Percentiles rank a stretch among this genome's conserved stretches.
phyloP scores from a whole-genome alignment of 176 grass and related monocot species.

The bread wheat (Triticum aestivum) region DNA sequence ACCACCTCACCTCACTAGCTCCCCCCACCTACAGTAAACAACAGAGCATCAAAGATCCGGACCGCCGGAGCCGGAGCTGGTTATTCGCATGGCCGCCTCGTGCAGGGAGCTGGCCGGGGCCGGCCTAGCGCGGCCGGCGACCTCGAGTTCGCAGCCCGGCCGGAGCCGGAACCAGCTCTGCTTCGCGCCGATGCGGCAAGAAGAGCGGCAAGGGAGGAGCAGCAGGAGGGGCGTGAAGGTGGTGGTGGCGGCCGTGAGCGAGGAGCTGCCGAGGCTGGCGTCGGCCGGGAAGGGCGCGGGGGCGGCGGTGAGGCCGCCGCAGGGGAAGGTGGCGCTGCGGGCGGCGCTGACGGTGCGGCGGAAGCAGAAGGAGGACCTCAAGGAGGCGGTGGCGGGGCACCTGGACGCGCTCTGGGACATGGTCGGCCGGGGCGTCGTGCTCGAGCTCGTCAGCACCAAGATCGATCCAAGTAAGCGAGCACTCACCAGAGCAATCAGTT shows the following conservation, averaged over 20 bases:
- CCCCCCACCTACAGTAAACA: conserved; percentile 1
- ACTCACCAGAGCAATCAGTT: not conserved
- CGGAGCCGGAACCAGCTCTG: conserved; percentile 37
- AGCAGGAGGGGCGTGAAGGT: conserved; percentile 18
- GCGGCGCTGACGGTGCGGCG: conserved; percentile 87
- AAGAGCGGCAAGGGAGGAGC: not conserved
- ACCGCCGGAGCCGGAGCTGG: not conserved
- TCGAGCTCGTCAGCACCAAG: conserved; percentile 95
- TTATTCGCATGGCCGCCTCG: conserved; percentile 28
- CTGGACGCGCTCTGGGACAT: conserved; percentile 86
- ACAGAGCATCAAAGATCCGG: not conserved
- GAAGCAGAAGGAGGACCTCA: conserved; percentile 97
- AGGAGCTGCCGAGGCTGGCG: conserved; percentile 53
- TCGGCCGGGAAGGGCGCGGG: conserved; percentile 16
- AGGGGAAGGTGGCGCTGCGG: conserved; percentile 54
- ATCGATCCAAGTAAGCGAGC: conserved; percentile 79
- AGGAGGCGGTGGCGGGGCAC: conserved; percentile 72
- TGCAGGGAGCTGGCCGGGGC: conserved; percentile 41
- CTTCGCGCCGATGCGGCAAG: not conserved
- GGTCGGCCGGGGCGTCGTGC: conserved; percentile 74
- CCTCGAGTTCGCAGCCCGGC: not conserved
- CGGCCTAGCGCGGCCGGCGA: not conserved
- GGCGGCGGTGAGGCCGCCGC: not conserved
- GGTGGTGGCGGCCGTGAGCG: conserved; percentile 70
- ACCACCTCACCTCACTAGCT: conserved; percentile 4